Evolutionary conservation across 768 basidiomycete genomes (phyloP).

Genomic region (Lactarius sp.): DNA sequence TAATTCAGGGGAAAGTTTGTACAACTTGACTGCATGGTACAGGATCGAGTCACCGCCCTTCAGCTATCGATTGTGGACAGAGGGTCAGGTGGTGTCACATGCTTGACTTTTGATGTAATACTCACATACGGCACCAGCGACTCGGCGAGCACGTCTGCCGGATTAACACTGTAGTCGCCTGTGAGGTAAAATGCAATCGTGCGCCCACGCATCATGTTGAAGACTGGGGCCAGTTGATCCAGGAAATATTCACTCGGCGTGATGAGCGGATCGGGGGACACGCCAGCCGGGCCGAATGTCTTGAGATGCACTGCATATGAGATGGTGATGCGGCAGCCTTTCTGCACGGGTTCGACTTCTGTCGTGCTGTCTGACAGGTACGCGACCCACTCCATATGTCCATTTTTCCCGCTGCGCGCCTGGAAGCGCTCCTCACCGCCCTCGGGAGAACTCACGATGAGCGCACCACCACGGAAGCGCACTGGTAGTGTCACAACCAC

Average conservation of each 20-base stretch:
- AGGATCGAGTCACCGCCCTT: conserved; percentile 73
- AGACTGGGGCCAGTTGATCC: conserved; percentile 62
- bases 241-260: conserved; percentile 70
- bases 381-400: conserved; percentile 74
- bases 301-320: conserved; percentile 69
- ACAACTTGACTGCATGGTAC: conserved; percentile 71
- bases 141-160: conserved; percentile 64
- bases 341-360: conserved; percentile 65
- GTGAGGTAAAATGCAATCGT: conserved; percentile 69
- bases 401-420: conserved; percentile 55
- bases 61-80: conserved; percentile 40
- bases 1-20: conserved; percentile 67
- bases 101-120: conserved; percentile 17
- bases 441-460: conserved; percentile 53
- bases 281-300: conserved; percentile 53
- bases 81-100: background rate
- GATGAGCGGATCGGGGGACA: conserved; percentile 57
- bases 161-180: conserved; percentile 65
- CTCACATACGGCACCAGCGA: conserved; percentile 65
- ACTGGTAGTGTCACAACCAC: conserved; percentile 70
- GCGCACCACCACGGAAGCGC: conserved; percentile 62
- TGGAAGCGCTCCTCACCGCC: conserved; percentile 58
- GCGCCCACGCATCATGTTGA: conserved; percentile 66
- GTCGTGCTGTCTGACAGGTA: conserved; percentile 71
- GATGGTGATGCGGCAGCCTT: conserved; percentile 63